A percentile compares a stretch with the other conserved stretches of the same genome.
Conservation (phyloP, 306 rosid species). For the Lathyrus oleraceus region DNA sequence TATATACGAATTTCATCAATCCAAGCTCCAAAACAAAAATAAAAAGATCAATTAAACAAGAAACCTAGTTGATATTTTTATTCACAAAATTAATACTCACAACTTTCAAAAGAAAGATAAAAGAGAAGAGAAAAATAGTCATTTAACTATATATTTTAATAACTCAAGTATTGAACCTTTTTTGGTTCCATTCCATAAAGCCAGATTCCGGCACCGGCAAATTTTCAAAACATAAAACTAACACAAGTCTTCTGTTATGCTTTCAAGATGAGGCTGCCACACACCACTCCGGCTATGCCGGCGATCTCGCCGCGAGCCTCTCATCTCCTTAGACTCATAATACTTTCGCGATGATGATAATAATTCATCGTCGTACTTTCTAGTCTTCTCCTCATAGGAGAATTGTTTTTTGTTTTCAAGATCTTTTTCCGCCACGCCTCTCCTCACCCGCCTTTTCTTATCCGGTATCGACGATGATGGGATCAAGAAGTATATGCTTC, state of each 20-base stretch:
- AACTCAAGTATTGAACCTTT: conserved; percentile 38
- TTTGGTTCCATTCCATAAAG: conserved; percentile 25
- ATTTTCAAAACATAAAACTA: not conserved
- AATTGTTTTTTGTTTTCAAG: conserved; percentile 24
- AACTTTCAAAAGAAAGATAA: not conserved
- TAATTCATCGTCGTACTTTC: not conserved
- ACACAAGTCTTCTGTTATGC: conserved; percentile 65
- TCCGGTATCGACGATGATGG: conserved; percentile 64
- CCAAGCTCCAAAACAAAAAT: conserved; percentile 8
- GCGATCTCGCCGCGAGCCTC: conserved; percentile 57
- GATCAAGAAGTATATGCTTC: conserved; percentile 84
- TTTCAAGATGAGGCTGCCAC: conserved; percentile 69
- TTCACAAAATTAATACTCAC: conserved; percentile 56
- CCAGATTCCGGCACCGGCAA: conserved; percentile 44
- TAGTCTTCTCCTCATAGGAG: conserved; percentile 40
- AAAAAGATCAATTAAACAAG: conserved; percentile 11
- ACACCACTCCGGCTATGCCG: conserved; percentile 44
- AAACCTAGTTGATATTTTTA: conserved; percentile 33
- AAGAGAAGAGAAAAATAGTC: not conserved
- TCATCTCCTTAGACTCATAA: conserved; percentile 49
- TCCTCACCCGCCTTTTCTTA: conserved; percentile 40
- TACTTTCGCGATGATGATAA: not conserved
- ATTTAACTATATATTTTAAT: conserved; percentile 30
- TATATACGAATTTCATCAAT: conserved; percentile 10
- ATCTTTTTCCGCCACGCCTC: not conserved